These are phyloP conservation scores for Davidsoniella eucalypti DNA, from an alignment of 2,329 filamentous ascomycete genomes.

Conservation along the genomic window DNA sequence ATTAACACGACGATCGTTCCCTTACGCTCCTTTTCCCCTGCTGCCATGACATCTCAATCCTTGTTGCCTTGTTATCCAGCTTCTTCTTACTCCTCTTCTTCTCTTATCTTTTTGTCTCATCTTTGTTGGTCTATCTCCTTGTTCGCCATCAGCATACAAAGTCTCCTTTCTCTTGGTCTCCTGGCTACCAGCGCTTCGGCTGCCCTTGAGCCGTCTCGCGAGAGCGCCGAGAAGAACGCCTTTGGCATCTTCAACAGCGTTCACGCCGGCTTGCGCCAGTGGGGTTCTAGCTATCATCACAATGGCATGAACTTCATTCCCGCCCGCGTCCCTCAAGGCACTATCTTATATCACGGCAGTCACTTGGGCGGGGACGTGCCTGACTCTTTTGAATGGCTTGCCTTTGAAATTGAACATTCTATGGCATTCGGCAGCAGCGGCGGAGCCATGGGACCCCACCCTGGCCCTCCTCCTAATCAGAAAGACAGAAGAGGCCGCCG, in stretches of 20 bases:
- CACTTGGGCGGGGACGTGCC: slow-evolving; percentile 25
- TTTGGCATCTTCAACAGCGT: slow-evolving; percentile 57
- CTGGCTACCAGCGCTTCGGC: neutral
- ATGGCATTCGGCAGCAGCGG: slow-evolving; percentile 38
- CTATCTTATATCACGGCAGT: slow-evolving; percentile 49
- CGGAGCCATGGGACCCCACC: slow-evolving; percentile 8
- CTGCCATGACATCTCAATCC: too few relatives aligned
- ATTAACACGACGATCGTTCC: neutral
- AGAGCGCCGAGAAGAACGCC: slow-evolving; percentile 32
- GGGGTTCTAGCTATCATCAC: slow-evolving; percentile 55
- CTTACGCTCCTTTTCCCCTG: neutral
- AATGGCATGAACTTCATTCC: slow-evolving; percentile 62
- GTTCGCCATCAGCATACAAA: neutral
- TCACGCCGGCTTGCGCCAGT: slow-evolving; percentile 57
- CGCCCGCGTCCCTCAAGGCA: slow-evolving; percentile 45
- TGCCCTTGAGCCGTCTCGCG: slow-evolving; percentile 18
- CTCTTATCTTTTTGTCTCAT: neutral
- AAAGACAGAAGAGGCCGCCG: slow-evolving; percentile 14
- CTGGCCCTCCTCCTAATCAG: neutral
- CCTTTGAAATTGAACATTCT: slow-evolving; percentile 63
- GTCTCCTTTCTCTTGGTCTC: neutral
- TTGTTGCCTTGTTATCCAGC: too few relatives aligned
- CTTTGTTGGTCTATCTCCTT: neutral
- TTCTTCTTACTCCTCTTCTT: neutral
- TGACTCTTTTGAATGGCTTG: slow-evolving; percentile 48